phyloP scores from a whole-genome alignment of 352 stramenopile genomes.

The Peronosclerospora sorghi region DNA sequence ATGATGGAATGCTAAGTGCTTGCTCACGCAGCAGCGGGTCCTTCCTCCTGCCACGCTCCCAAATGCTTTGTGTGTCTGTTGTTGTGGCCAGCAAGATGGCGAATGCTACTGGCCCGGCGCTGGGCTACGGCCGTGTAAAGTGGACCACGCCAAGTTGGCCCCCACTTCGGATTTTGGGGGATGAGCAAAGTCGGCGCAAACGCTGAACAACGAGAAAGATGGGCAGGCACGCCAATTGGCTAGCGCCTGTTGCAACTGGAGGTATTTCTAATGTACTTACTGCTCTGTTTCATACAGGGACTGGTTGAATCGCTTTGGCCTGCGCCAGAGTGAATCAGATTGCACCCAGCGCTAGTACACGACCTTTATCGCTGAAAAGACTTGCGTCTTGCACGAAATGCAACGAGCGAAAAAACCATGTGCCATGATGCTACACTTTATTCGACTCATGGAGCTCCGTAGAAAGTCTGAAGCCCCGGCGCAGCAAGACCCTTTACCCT shows the following conservation, averaged over 20 bases:
- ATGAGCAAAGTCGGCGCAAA: constrained; percentile 15
- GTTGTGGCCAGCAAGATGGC: constrained; percentile 35
- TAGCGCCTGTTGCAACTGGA: constrained; percentile 6
- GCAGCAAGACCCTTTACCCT: not conserved
- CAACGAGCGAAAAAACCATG: too few relatives aligned
- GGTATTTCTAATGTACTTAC: constrained; percentile 2
- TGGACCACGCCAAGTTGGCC: constrained; percentile 16
- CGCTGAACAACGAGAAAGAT: constrained; percentile 18
- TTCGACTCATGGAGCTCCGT: too few relatives aligned
- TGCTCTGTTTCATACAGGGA: constrained; percentile 5
- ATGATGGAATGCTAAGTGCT: constrained; percentile 4
- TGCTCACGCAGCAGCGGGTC: constrained; percentile 9
- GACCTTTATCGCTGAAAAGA: too few relatives aligned
- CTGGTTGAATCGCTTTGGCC: too few relatives aligned
- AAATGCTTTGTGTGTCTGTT: constrained; percentile 15
- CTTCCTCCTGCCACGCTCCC: constrained; percentile 6
- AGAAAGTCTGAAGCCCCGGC: too few relatives aligned
- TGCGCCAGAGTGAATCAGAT: too few relatives aligned
- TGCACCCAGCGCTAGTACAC: too few relatives aligned
- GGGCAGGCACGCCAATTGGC: constrained; percentile 14
- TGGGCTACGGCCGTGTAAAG: constrained; percentile 1
- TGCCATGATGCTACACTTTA: too few relatives aligned
- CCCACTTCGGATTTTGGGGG: constrained; percentile 20
- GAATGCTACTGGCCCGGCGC: constrained; percentile 22
- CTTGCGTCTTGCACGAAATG: too few relatives aligned